Evolutionary conservation across 2,329 filamentous ascomycete genomes (phyloP).

Genomic region (Pestalotiopsis sp.): DNA sequence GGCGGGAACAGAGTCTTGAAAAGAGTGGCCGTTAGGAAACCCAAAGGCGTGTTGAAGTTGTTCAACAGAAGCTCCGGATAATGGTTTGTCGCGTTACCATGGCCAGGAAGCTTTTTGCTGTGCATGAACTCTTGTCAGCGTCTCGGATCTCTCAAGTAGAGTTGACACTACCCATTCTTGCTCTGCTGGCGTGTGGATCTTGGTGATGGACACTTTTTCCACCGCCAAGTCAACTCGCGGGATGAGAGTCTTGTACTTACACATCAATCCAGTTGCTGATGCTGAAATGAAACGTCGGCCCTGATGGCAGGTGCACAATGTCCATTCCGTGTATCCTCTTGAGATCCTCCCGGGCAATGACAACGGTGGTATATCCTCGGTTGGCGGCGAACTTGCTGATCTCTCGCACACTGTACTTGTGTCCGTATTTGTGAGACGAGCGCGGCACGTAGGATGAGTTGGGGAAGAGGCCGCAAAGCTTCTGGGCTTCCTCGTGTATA

Average conservation of each 20-base stretch:
- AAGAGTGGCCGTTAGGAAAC: slow-evolving; percentile 82
- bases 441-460: slow-evolving; percentile 86
- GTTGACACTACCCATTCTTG: slow-evolving; percentile 13
- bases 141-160: slow-evolving; percentile 84
- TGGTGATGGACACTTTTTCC: background rate
- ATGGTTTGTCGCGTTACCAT: slow-evolving; percentile 86
- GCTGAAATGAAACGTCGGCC: slow-evolving; percentile 91
- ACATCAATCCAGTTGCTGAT: slow-evolving; percentile 64
- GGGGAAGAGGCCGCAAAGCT: slow-evolving; percentile 82
- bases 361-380: slow-evolving; percentile 79
- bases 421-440: slow-evolving; percentile 78
- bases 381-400: slow-evolving; percentile 85
- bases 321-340: slow-evolving; percentile 84
- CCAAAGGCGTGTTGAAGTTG: slow-evolving; percentile 92
- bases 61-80: slow-evolving; percentile 90
- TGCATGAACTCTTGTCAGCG: background rate
- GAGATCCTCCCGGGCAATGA: slow-evolving; percentile 86
- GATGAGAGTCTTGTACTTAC: background rate
- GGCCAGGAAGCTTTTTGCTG: slow-evolving; percentile 77
- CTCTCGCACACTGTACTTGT: slow-evolving; percentile 92
- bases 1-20: slow-evolving; percentile 82
- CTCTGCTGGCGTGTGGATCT: background rate
- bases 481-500: slow-evolving; percentile 79
- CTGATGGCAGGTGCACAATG: slow-evolving; percentile 79
- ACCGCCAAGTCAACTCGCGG: background rate